Conservation (phyloP, 2,329 filamentous ascomycete species). For the Epichloe sylvatica region DNA sequence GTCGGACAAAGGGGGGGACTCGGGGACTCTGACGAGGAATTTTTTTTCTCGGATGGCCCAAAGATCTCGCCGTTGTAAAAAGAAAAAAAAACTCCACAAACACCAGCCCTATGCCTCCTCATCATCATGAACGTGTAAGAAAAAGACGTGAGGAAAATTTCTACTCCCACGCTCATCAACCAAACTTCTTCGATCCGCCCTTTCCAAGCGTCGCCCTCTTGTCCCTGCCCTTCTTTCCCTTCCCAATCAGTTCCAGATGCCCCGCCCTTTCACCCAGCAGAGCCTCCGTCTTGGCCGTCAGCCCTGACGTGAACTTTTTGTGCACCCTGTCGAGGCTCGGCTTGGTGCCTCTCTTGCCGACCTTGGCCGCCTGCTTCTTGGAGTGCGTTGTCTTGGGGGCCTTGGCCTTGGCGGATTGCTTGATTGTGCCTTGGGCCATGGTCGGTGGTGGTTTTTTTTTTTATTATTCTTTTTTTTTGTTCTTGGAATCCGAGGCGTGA, state of each 20-base stretch:
- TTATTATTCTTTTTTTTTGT: background rate
- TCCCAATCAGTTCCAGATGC: constrained; percentile 45
- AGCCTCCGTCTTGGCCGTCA: constrained; percentile 41
- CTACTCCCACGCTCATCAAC: constrained; percentile 9
- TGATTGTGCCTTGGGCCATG: constrained; percentile 44
- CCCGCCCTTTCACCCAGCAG: constrained; percentile 45
- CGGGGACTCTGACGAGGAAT: no score
- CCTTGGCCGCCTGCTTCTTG: constrained; percentile 30
- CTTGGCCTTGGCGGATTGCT: constrained; percentile 29
- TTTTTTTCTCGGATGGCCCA: no score
- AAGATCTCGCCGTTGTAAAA: no score
- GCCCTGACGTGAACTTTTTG: constrained; percentile 40
- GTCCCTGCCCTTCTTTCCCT: constrained; percentile 33
- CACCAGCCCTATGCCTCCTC: no score
- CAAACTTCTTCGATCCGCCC: constrained; percentile 42
- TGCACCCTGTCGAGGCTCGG: constrained; percentile 36
- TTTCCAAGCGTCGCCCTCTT: constrained; percentile 25
- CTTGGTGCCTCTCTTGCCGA: constrained; percentile 35
- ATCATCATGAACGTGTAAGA: no score
- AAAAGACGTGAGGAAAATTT: no score
- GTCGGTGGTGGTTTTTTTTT: background rate
- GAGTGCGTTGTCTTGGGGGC: constrained; percentile 27
- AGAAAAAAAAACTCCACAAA: no score
- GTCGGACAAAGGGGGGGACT: no score
- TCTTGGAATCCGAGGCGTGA: background rate